phyloP scores from a whole-genome alignment of 257 asterid genomes.

The Nicotiana sylvestris region DNA sequence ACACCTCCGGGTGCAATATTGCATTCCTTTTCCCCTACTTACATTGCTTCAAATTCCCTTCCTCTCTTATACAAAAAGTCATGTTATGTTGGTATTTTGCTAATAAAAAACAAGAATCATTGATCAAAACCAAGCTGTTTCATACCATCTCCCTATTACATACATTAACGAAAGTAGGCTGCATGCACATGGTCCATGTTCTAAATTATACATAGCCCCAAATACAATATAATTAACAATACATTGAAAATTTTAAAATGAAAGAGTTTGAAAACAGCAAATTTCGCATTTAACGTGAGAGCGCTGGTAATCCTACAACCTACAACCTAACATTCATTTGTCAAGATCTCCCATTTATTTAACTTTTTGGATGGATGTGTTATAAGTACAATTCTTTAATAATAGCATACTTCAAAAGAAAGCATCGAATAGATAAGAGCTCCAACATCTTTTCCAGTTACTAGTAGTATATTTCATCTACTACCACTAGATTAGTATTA shows the following conservation, averaged over 20 bases:
- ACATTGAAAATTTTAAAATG: background rate
- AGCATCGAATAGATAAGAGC: background rate
- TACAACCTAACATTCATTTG: background rate
- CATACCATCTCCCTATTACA: background rate
- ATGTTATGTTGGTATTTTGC: background rate
- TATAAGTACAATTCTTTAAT: background rate
- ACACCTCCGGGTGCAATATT: background rate
- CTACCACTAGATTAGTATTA: background rate
- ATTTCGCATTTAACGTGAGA: background rate
- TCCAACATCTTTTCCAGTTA: background rate
- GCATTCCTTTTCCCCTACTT: background rate
- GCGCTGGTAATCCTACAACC: background rate
- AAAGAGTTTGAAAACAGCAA: background rate
- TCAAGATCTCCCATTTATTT: background rate
- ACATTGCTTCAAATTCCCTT: background rate
- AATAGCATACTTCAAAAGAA: background rate
- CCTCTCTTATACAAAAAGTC: background rate
- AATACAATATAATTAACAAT: background rate
- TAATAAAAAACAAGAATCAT: background rate
- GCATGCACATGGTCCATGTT: conserved; percentile 3
- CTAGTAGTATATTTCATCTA: background rate
- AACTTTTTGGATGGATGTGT: background rate
- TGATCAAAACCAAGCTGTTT: background rate
- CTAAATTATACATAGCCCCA: background rate
- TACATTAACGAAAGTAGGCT: background rate